Conservation (phyloP, 345 rosid genomes). For the Crucihimalaya himalaica region DNA sequence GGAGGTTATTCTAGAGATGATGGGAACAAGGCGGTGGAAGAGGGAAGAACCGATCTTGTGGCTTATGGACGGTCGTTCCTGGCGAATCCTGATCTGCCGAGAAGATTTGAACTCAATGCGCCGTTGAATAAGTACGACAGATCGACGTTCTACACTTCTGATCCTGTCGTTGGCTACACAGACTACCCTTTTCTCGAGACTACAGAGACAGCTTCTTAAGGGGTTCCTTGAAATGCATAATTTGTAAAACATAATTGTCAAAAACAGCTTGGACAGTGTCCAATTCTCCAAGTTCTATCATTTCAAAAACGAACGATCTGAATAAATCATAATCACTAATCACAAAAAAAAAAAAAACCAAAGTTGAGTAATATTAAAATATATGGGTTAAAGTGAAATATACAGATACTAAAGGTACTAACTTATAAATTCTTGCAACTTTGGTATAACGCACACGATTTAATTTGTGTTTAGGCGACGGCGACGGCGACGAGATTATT, state of each 20-base stretch:
- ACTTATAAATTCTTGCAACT: neutral
- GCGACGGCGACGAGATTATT: neutral
- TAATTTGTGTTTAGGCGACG: too few relatives aligned
- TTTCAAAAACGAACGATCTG: neutral
- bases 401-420: neutral
- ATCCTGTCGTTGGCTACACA: conserved; percentile 63
- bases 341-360: too few relatives aligned
- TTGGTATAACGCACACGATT: neutral
- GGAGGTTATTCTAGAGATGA: conserved; percentile 60
- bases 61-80: conserved; percentile 58
- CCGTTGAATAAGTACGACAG: conserved; percentile 54
- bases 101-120: conserved; percentile 57
- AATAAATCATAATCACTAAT: too few relatives aligned
- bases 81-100: conserved; percentile 70
- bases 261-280: neutral
- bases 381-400: neutral
- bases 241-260: neutral
- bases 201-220: neutral
- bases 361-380: too few relatives aligned
- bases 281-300: neutral
- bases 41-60: conserved; percentile 52
- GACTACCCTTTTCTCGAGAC: conserved; percentile 61
- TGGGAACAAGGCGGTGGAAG: conserved; percentile 52
- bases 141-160: conserved; percentile 48
- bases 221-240: neutral